Base-by-base conservation (phyloP, 192 early-diverging fungal genomes). In the Mortierella claussenii region DNA sequence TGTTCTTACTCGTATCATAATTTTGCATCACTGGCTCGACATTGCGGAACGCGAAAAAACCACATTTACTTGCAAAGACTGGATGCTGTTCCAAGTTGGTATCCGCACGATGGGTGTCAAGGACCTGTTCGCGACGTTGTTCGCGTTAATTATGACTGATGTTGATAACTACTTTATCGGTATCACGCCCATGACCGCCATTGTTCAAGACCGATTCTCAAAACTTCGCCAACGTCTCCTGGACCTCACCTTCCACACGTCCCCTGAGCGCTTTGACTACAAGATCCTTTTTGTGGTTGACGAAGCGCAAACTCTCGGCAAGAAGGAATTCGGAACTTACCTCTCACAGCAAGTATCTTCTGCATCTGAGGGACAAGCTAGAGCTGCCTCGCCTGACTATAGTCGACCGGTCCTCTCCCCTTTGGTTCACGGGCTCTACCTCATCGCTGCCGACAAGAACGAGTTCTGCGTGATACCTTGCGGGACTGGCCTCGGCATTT, bases 271-370 rank as follows among this genome's bases (percentile, higher is more conserved):
- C 53, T 21, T 40, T 50, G 37, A 12, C 47, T 62, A 50, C 46
- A 63, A 45, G 53, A 63, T 71, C 54, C 47, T 71, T 58, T 13
- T 71, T 21, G 60, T 62, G 44, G 27, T 71, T 51, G 69, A 71
- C 47, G 69, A 71, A n/a, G 69, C 69, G n/a, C 69, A 73, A 45
- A 58, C 44, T 58, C 60, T 73, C 21, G 46, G 54, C 46, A 58
- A 73, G 0, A 6, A 32, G 24, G 54, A 62, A 6, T 62, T 56
- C 56, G 59, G 68, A 27, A 31, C 23, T 6, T 69, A 51, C 9
- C 30, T 48, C 15, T 61, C 67, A 46, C 20, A 36, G 54, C n/a
- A n/a, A n/a, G n/a, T n/a, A n/a, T n/a, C n/a, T n/a, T n/a, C n/a
- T n/a, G n/a, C n/a, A n/a, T n/a, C n/a, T n/a, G n/a, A n/a, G n/a